A percentile compares a stretch with the other conserved stretches of the same genome.
Evolutionary conservation across 2,329 filamentous ascomycete species (phyloP).

Genomic region (Trichoderma sp.): DNA sequence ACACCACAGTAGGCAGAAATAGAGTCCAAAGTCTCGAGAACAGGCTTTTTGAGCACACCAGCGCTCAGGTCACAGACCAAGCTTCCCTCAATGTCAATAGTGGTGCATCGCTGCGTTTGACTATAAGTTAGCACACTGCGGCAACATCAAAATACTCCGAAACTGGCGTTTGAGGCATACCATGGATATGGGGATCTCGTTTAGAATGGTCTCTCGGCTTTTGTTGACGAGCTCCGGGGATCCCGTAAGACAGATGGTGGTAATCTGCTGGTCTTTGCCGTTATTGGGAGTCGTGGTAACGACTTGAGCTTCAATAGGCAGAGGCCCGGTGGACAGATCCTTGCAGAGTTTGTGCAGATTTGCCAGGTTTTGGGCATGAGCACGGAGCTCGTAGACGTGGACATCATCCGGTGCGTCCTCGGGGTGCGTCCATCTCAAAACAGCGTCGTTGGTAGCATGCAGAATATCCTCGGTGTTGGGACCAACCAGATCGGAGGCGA

Average conservation of each 20-base stretch:
- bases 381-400: conserved; percentile 84
- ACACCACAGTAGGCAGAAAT: conserved; percentile 87
- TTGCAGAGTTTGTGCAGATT: conserved; percentile 76
- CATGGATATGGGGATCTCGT: conserved; percentile 87
- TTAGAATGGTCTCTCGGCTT: conserved; percentile 84
- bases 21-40: conserved; percentile 81
- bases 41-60: conserved; percentile 68
- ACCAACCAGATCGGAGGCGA: conserved; percentile 86
- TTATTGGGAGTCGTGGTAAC: conserved; percentile 77
- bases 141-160: not conserved
- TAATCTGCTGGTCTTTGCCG: conserved; percentile 65
- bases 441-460: conserved; percentile 83
- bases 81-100: conserved; percentile 88
- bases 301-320: conserved; percentile 80
- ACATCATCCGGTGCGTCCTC: conserved; percentile 81
- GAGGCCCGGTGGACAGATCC: conserved; percentile 68
- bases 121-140: conserved; percentile 17
- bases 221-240: conserved; percentile 84
- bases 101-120: conserved; percentile 72
- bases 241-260: conserved; percentile 88
- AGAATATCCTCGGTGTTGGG: conserved; percentile 94
- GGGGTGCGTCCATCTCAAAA: conserved; percentile 90
- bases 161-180: conserved; percentile 54
- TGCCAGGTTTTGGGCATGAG: conserved; percentile 83
- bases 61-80: conserved; percentile 73